Evolutionary conservation across 345 rosid species (phyloP).

Genomic region (Gossypium rotundifolium): DNA sequence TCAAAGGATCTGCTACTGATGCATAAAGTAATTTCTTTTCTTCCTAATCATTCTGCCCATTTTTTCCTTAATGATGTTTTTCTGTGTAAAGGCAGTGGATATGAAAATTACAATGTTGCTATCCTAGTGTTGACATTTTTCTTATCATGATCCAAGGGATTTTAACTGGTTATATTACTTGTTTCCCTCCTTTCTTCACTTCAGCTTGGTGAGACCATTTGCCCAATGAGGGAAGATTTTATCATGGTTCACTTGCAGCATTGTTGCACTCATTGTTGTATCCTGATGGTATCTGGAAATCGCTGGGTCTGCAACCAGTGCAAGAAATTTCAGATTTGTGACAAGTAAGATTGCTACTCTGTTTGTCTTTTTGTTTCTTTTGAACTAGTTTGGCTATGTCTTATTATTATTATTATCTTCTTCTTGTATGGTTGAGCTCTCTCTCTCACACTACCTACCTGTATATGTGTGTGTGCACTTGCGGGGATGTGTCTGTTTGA

Average conservation of each 20-base stretch:
- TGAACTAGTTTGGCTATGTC: no score
- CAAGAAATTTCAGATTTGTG: conserved; percentile 90
- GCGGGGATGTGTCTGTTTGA: no score
- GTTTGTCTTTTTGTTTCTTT: background rate
- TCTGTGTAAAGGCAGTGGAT: background rate
- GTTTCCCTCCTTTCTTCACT: conserved; percentile 14
- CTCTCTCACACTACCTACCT: background rate
- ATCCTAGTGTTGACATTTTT: background rate
- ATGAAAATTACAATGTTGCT: background rate
- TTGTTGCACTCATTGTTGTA: conserved; percentile 84
- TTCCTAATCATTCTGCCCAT: conserved; percentile 11
- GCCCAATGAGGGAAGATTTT: conserved; percentile 99
- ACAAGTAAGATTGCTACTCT: conserved; percentile 53
- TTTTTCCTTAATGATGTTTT: conserved; percentile 9
- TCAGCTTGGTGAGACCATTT: conserved; percentile 98
- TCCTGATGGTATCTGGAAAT: conserved; percentile 82
- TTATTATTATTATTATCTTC: no score
- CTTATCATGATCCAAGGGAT: background rate
- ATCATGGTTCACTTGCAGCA: conserved; percentile 99
- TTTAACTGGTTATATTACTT: conserved; percentile 1
- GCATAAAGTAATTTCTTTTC: conserved; percentile 66
- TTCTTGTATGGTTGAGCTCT: background rate
- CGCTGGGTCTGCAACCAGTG: conserved; percentile 93
- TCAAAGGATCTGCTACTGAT: conserved; percentile 88
- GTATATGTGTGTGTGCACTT: background rate